Conservation (phyloP, 306 rosid species). For the Inga laurina region DNA sequence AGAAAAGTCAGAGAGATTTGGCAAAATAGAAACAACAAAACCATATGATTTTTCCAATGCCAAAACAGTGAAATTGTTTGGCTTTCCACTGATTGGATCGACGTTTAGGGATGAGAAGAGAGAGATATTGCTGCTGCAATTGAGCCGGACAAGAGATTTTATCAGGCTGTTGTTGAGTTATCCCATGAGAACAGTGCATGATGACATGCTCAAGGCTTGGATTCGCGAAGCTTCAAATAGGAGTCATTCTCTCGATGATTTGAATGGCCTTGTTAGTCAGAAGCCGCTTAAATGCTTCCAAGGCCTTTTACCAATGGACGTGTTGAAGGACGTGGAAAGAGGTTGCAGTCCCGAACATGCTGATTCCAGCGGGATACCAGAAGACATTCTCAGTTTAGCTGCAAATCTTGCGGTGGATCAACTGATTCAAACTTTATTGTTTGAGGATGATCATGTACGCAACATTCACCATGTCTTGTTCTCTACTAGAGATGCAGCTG, state of each 20-base stretch:
- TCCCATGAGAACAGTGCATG: background rate
- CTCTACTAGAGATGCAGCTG: background rate
- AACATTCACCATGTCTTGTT: background rate
- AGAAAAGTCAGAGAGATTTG: no score
- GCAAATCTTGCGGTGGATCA: conserved; percentile 3
- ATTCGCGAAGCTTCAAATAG: background rate
- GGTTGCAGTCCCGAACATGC: background rate
- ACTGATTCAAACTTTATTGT: background rate
- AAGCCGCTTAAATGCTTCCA: background rate
- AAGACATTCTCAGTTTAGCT: conserved; percentile 4
- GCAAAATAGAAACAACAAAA: no score
- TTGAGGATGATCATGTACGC: background rate
- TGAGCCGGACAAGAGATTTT: background rate
- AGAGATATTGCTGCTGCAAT: background rate
- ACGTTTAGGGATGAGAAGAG: background rate
- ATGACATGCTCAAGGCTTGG: background rate
- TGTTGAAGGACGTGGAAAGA: background rate
- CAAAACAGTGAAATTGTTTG: no score
- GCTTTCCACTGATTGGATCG: no score
- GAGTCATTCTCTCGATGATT: background rate
- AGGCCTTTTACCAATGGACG: conserved; percentile 19
- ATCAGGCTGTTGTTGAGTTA: background rate
- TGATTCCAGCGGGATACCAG: background rate
- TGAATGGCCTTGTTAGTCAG: background rate
- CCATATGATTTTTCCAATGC: no score